A percentile compares a stretch with the other conserved stretches of the same genome.
Evolutionary conservation across 176 grass and related monocot species (phyloP).

Genomic region (Oryza longistaminata): DNA sequence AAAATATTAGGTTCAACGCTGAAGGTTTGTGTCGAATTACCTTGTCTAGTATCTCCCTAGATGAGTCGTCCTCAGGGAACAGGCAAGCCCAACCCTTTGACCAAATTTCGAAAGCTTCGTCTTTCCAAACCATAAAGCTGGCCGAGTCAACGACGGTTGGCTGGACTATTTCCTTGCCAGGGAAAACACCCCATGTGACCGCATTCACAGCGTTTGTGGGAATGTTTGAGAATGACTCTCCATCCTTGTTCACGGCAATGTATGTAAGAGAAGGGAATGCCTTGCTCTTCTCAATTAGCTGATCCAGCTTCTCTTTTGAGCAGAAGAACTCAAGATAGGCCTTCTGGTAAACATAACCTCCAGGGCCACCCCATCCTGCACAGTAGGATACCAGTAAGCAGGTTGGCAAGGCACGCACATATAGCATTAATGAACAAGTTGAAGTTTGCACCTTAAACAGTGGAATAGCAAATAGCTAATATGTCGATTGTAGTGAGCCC

Average conservation of each 20-base stretch:
- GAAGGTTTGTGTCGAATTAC: constrained; percentile 34
- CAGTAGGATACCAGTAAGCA: not conserved
- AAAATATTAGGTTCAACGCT: not conserved
- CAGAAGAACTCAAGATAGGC: constrained; percentile 89
- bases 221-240: constrained; percentile 55
- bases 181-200: constrained; percentile 88
- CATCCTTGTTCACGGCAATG: constrained; percentile 72
- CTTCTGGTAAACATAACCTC: constrained; percentile 92
- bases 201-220: constrained; percentile 62
- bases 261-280: constrained; percentile 67
- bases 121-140: constrained; percentile 92
- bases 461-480: not conserved
- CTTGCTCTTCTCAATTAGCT: constrained; percentile 59
- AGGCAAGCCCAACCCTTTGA: constrained; percentile 61
- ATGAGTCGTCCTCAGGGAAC: constrained; percentile 66
- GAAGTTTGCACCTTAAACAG: not conserved
- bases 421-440: not conserved
- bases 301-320: constrained; percentile 60
- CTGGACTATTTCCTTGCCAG: constrained; percentile 79
- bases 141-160: constrained; percentile 66
- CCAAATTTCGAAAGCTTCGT: constrained; percentile 89
- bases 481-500: not conserved
- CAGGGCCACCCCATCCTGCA: constrained; percentile 77
- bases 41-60: constrained; percentile 68
- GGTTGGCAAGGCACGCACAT: not conserved